phyloP scores from a whole-genome alignment of 176 grass and related monocot genomes.

The Luzula sylvatica region DNA sequence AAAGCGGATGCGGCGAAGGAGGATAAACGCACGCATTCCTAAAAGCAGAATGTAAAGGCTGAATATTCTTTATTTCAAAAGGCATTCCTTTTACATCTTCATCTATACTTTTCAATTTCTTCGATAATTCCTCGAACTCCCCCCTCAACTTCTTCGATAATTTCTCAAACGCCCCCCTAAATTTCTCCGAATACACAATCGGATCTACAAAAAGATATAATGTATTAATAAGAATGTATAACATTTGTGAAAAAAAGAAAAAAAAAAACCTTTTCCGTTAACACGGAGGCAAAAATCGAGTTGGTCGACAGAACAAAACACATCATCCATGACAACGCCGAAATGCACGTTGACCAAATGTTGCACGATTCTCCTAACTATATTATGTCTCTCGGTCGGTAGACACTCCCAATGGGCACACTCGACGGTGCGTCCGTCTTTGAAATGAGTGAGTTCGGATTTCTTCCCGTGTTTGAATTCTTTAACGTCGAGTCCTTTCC shows the following conservation, averaged over 20 bases:
- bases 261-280: constrained; percentile 46
- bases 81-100: constrained; percentile 44
- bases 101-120: constrained; percentile 24
- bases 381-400: constrained; percentile 63
- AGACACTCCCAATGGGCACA: constrained; percentile 76
- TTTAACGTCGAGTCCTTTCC: constrained; percentile 23
- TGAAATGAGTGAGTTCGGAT: constrained; percentile 93
- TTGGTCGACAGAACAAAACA: constrained; percentile 77
- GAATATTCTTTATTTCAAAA: constrained; percentile 80
- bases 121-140: constrained; percentile 61
- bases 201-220: constrained; percentile 51
- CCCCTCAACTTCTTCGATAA: constrained; percentile 57
- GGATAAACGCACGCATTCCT: constrained; percentile 87
- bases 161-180: constrained; percentile 63
- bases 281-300: constrained; percentile 79
- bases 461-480: no score
- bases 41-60: constrained; percentile 60
- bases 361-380: constrained; percentile 65
- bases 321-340: constrained; percentile 35
- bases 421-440: constrained; percentile 89
- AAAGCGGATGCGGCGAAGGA: constrained; percentile 80
- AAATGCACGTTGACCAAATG: constrained; percentile 76
- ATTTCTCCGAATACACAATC: constrained; percentile 45
- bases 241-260: constrained; percentile 20
- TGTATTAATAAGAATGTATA: constrained; percentile 7